These are phyloP conservation scores for Colletotrichum gloeosporioides DNA, from an alignment of 2,329 filamentous ascomycete species.

Conservation along the genomic window DNA sequence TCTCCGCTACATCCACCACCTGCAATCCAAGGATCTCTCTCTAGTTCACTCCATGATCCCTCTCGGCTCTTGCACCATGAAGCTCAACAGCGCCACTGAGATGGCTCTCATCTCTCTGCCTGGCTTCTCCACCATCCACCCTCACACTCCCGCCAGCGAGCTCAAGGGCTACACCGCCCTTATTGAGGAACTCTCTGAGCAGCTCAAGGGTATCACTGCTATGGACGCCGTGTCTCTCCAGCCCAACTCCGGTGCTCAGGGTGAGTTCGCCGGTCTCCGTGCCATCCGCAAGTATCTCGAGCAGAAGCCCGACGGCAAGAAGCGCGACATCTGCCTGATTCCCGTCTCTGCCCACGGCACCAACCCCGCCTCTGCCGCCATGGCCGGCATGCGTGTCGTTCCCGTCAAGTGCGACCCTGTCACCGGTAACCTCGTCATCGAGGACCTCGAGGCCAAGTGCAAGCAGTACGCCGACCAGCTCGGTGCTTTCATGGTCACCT, in stretches of 20 bases:
- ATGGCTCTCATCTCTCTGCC: slow-evolving; percentile 86
- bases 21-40: slow-evolving; percentile 93
- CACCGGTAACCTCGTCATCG: slow-evolving; percentile 89
- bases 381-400: slow-evolving; percentile 95
- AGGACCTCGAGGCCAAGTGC: slow-evolving; percentile 86
- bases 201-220: slow-evolving; percentile 83
- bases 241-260: slow-evolving; percentile 95
- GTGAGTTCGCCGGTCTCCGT: slow-evolving; percentile 89
- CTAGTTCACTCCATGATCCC: slow-evolving; percentile 98
- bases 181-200: slow-evolving; percentile 74
- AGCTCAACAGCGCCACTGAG: slow-evolving; percentile 91
- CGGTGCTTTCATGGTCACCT: slow-evolving; percentile 95
- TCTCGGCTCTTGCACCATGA: slow-evolving; percentile 97
- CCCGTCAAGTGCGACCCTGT: slow-evolving; percentile 87
- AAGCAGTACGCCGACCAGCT: slow-evolving; percentile 86
- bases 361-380: slow-evolving; percentile 92
- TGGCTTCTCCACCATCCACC: slow-evolving; percentile 81
- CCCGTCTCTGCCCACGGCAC: slow-evolving; percentile 95
- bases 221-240: slow-evolving; percentile 91
- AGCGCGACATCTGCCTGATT: slow-evolving; percentile 91
- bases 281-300: slow-evolving; percentile 87
- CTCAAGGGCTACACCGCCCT: slow-evolving; percentile 73
- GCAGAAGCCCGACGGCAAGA: slow-evolving; percentile 63
- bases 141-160: slow-evolving; percentile 71
- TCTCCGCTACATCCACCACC: slow-evolving; percentile 89